Base-by-base conservation (phyloP, 2,329 filamentous ascomycete genomes). In the Beauveria australis region DNA sequence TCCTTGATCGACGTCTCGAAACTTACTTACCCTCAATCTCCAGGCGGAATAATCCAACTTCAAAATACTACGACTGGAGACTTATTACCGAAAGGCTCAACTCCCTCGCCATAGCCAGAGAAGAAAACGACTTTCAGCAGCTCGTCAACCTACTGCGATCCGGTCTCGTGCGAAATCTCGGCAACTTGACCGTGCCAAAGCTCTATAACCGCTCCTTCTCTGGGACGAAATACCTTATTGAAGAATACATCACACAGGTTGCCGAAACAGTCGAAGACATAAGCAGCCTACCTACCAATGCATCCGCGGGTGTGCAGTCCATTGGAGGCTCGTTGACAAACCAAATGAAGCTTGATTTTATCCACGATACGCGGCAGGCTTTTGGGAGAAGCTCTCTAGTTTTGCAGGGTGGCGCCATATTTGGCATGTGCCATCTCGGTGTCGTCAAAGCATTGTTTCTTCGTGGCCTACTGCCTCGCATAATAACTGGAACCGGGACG, bases 401-500 rank as follows among this genome's bases (percentile, higher is more conserved):
- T 5, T 75, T 97, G 1, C 92, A 97, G 71, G 92, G 92, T 53
- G 92, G 93, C 16, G 89, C 91, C 47, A 93, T 96, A 61, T 96
- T 97, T 68, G 92, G 92, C 2, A 76, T 96, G 10, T 96, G 91
- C 67, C 93, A 97, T 73, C 73, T 97, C 5, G 92, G 92, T 7
- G 91, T 97, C 6, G 89, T 96, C 44, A 96, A 93, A 70, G 92
- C 92, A 2, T 77, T 97, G 46, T 90, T 92, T 73, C 75, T 92
- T 41, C 84, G 89, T 30, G 90, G 90, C 0, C 76, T 97, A 18
- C 78, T 97, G 51, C 93, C 94, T 4, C 84, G 91, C 48, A 96
- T 97, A 67, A 92, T 97, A 66, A 91, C 91, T 0, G 93, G 93
- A 9, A 96, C 91, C 1, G 92, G 89, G 4, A 96, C 91, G 0